Evolutionary conservation across 352 stramenopile species (phyloP), one percentile per base, ranked within the genome.

Genomic region (Globisporangium cylindrosporum): DNA sequence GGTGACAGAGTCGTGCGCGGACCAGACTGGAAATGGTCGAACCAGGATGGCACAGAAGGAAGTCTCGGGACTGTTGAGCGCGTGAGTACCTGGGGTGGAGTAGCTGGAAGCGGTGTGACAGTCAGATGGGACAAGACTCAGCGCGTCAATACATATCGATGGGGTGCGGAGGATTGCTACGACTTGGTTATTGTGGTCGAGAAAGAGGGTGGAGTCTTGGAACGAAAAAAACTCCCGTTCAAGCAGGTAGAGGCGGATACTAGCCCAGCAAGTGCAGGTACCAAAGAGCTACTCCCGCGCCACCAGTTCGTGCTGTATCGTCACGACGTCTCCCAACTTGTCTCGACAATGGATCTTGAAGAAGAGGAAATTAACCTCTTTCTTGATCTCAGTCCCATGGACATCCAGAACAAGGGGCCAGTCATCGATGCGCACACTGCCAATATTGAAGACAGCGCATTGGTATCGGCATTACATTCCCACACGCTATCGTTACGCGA

Each of bases 101-200:
- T 92, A 9, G 85, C 90, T 75, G 82, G 81, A 18, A 92, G 82
- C 62, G 86, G 86, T 9, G 82, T 94, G 55, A 94, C 86, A 18
- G 86, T 94, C 27, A 77, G 86, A 27, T 94, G 86, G 86, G 86
- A 92, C 72, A 92, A 91, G 49, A 91, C 88, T 34, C 82, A 91
- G 34, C 81, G 86, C n/a, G 83, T 92, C 61, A 94, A 94, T 62
- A 94, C 86, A 18, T 94, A 94, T 67, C 73, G 86, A 29, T 94
- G 86, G 86, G 86, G 86, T 24, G 84, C 86, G 14, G 84, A 93
- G 73, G 73, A 73, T 10, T 92, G 86, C 73, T 94, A 88, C 64
- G 86, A 94, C 64, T 75, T 94, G 64, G 74, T 89, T 20, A 76
- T 92, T 18, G 80, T 94, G n/a, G 24, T 80, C 22, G 84, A 91